A percentile compares a stretch with the other conserved stretches of the same genome.
Evolutionary conservation across 1,284 basidiomycete species (phyloP).

Genomic region (Fistulina hepatica): DNA sequence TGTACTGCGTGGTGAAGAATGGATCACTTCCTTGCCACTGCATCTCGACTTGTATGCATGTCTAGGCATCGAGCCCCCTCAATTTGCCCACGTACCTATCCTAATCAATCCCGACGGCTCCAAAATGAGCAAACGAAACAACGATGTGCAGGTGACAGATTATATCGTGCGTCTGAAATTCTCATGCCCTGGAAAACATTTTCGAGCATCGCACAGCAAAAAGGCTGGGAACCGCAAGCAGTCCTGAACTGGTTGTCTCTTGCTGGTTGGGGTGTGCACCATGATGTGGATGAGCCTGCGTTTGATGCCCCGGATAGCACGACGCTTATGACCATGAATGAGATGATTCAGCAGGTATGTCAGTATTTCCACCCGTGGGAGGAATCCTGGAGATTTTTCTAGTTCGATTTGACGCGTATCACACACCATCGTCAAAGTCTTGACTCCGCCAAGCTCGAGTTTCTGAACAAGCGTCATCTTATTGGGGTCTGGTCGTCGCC

Average conservation of each 20-base stretch:
- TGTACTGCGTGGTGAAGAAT: slow-evolving; percentile 95
- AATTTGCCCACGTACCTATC: slow-evolving; percentile 87
- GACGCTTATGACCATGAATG: slow-evolving; percentile 48
- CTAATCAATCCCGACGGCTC: slow-evolving; percentile 84
- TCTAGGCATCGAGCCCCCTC: slow-evolving; percentile 61
- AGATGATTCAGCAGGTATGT: slow-evolving; percentile 52
- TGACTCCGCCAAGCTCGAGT: slow-evolving; percentile 61
- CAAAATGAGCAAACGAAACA: slow-evolving; percentile 92
- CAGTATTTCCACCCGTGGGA: neutral
- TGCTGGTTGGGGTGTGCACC: slow-evolving; percentile 78
- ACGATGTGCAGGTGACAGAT: slow-evolving; percentile 78
- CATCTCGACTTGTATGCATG: slow-evolving; percentile 86
- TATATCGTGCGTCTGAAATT: slow-evolving; percentile 54
- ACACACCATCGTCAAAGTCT: slow-evolving; percentile 70
- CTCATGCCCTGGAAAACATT: slow-evolving; percentile 1
- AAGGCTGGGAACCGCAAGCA: slow-evolving; percentile 86
- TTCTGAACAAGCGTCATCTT: slow-evolving; percentile 72
- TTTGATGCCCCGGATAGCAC: slow-evolving; percentile 50
- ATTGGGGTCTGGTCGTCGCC: slow-evolving; percentile 35
- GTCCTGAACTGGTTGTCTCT: slow-evolving; percentile 90
- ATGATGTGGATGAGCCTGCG: slow-evolving; percentile 21
- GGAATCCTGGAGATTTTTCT: slow-evolving; percentile 1
- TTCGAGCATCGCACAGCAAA: slow-evolving; percentile 29
- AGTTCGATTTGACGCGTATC: slow-evolving; percentile 63
- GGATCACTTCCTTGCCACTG: slow-evolving; percentile 90